phyloP scores from a whole-genome alignment of 768 basidiomycete species.

The Pisolithus albus region DNA sequence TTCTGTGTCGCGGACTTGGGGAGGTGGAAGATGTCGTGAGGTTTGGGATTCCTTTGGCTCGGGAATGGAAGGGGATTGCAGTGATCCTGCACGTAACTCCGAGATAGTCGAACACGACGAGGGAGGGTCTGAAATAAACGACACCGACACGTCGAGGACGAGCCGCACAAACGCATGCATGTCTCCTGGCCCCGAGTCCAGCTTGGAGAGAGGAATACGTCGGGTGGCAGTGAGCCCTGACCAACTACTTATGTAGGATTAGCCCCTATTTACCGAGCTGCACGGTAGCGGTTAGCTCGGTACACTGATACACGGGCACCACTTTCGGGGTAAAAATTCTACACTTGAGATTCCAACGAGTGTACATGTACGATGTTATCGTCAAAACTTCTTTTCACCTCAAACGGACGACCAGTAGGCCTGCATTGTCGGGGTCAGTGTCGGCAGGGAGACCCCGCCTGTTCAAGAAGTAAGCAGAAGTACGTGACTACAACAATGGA shows the following conservation, averaged over 20 bases:
- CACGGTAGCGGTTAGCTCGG: background rate
- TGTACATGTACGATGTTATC: no score
- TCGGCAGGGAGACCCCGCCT: conserved; percentile 66
- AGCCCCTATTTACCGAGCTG: no score
- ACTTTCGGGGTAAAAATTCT: no score
- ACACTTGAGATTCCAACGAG: no score
- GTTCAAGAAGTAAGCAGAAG: background rate
- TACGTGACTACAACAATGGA: background rate
- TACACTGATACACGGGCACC: background rate
- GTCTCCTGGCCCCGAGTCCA: no score
- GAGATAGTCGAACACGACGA: conserved; percentile 2
- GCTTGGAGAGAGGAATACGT: no score
- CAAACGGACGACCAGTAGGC: conserved; percentile 63
- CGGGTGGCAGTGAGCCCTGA: no score
- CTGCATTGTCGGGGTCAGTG: conserved; percentile 70
- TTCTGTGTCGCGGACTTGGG: conserved; percentile 42
- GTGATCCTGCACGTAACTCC: conserved; percentile 15
- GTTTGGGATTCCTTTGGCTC: conserved; percentile 42
- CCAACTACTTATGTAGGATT: no score
- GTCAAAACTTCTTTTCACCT: background rate
- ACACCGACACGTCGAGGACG: background rate
- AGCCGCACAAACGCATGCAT: background rate
- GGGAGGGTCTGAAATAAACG: background rate
- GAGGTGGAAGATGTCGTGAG: conserved; percentile 60
- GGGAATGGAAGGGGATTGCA: conserved; percentile 46